Evolutionary conservation across 805 yeast species (phyloP).

Genomic region (Ogataea corticis): DNA sequence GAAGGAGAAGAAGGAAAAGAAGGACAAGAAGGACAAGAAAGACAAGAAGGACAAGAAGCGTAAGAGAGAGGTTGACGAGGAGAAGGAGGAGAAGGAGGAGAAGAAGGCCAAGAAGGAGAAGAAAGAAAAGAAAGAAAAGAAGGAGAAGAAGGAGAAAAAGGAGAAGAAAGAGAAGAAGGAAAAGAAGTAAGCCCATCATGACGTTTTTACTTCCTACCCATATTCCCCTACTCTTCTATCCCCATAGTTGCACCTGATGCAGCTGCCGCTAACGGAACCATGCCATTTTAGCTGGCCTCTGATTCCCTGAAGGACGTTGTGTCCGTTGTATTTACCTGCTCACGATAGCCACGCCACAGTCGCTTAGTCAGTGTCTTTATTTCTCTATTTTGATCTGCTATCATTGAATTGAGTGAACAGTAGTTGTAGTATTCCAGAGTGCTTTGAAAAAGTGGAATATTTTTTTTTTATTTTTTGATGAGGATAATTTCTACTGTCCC

Average conservation of each 20-base stretch:
- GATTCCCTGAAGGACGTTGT: too few species aligned
- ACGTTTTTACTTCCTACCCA: too few species aligned
- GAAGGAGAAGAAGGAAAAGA: constrained; percentile 29
- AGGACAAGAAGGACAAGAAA: constrained; percentile 32
- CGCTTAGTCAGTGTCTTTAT: constrained; percentile 6
- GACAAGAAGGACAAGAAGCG: constrained; percentile 14
- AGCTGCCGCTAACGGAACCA: neutral
- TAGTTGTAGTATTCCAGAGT: too few species aligned
- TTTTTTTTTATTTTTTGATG: too few species aligned
- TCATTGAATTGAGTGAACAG: neutral
- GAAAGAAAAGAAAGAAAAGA: constrained; percentile 32
- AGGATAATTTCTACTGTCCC: neutral
- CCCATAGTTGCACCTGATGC: neutral
- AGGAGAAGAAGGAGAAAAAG: constrained; percentile 32
- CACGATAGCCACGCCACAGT: constrained; percentile 7
- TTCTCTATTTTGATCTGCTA: constrained; percentile 5
- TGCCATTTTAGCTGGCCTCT: neutral
- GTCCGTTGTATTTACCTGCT: constrained; percentile 1
- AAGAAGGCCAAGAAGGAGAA: constrained; percentile 26
- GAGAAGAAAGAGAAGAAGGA: constrained; percentile 22
- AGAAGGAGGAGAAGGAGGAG: constrained; percentile 26
- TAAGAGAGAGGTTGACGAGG: constrained; percentile 22
- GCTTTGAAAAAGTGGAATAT: too few species aligned
- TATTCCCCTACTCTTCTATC: too few species aligned
- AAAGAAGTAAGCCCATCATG: constrained; percentile 23